Percentiles rank a stretch among this genome's conserved stretches.
Evolutionary conservation across 2,329 filamentous ascomycete species (phyloP).

Genomic region (Pezicula carpinea): DNA sequence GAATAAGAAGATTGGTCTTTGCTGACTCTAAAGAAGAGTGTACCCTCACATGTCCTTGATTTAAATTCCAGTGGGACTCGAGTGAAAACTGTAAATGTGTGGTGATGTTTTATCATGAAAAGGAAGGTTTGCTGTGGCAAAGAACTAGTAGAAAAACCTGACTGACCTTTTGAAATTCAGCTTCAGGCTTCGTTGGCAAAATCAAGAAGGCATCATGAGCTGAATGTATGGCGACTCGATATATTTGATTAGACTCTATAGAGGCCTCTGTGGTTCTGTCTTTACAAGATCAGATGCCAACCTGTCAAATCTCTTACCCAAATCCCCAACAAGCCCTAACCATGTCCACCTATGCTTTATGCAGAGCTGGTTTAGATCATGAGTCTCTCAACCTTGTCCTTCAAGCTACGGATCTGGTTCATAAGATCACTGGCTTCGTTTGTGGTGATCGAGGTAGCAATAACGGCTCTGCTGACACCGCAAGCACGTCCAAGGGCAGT

Average conservation of each 20-base stretch:
- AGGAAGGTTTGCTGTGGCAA: neutral
- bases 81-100: neutral
- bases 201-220: too few relatives aligned
- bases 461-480: slow-evolving; percentile 84
- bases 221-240: too few relatives aligned
- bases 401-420: slow-evolving; percentile 80
- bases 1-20: too few relatives aligned
- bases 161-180: neutral
- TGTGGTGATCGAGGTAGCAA: slow-evolving; percentile 82
- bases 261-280: too few relatives aligned
- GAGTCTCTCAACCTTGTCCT: slow-evolving; percentile 93
- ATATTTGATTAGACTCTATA: too few relatives aligned
- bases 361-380: slow-evolving; percentile 64
- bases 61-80: neutral
- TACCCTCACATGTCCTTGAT: neutral
- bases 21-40: too few relatives aligned
- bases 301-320: neutral
- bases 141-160: neutral
- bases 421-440: slow-evolving; percentile 88
- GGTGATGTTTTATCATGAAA: neutral
- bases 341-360: neutral
- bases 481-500: slow-evolving; percentile 86
- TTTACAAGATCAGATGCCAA: neutral
- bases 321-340: neutral
- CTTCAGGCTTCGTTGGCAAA: neutral